These are phyloP conservation scores for Carex kokanica DNA, from an alignment of 176 grass and related monocot species.

Conservation along the genomic window DNA sequence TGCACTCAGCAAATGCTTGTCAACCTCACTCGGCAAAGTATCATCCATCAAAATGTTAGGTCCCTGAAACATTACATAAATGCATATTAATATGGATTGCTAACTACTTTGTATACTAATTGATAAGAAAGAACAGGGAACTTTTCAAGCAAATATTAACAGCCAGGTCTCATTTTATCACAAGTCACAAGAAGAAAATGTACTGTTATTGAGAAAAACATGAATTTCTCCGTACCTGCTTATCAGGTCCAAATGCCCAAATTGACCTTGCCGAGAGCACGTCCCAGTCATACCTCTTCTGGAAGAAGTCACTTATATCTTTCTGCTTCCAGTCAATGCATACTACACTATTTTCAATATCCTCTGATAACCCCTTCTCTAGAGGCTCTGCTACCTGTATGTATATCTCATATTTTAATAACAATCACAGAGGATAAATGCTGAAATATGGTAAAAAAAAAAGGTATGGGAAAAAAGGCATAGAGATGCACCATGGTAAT, in stretches of 20 bases:
- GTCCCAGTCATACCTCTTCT: conserved; percentile 96
- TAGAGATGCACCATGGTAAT: conserved; percentile 75
- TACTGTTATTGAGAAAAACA: not conserved
- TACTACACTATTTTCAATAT: conserved; percentile 95
- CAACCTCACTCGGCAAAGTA: conserved; percentile 90
- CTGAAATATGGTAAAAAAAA: conserved; percentile 7
- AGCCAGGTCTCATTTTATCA: not conserved
- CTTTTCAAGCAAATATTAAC: not conserved
- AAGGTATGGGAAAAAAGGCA: conserved; percentile 5
- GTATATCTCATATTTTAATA: conserved; percentile 16
- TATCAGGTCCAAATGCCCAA: conserved; percentile 95
- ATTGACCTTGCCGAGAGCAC: conserved; percentile 94
- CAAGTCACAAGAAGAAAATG: not conserved
- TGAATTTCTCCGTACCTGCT: conserved; percentile 49
- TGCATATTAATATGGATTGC: not conserved
- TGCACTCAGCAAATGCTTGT: conserved; percentile 81
- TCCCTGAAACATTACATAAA: conserved; percentile 47
- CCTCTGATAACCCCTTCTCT: conserved; percentile 90
- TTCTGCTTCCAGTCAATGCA: conserved; percentile 89
- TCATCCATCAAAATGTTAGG: conserved; percentile 94
- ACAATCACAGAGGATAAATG: not conserved
- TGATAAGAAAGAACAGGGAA: not conserved
- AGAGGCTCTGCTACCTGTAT: conserved; percentile 83
- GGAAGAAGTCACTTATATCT: conserved; percentile 97
- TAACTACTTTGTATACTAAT: not conserved